These are phyloP conservation scores for Phalaenopsis hybrid DNA, from an alignment of 116 monocot genomes.

Conservation along the genomic window DNA sequence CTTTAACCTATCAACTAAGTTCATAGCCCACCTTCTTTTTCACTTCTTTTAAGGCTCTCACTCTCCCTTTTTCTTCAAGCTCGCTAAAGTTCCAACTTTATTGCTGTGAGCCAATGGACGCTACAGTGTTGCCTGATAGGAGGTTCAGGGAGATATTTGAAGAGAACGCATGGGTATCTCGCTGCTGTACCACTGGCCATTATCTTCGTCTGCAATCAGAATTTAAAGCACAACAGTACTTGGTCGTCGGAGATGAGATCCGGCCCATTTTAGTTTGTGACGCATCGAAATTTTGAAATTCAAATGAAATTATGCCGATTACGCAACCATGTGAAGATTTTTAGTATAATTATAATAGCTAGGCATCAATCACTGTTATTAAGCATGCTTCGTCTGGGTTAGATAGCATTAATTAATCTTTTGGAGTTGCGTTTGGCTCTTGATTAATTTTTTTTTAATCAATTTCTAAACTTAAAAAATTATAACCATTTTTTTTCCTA, in stretches of 20 bases:
- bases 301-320: too few relatives aligned
- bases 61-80: not conserved
- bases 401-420: too few relatives aligned
- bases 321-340: too few relatives aligned
- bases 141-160: not conserved
- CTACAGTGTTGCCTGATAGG: not conserved
- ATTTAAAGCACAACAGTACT: not conserved
- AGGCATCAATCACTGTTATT: too few relatives aligned
- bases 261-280: not conserved
- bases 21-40: not conserved
- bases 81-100: not conserved
- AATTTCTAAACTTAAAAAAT: too few relatives aligned
- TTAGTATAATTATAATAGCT: too few relatives aligned
- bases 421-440: too few relatives aligned
- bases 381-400: too few relatives aligned
- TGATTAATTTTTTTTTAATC: too few relatives aligned
- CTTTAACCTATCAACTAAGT: not conserved
- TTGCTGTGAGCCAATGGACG: not conserved
- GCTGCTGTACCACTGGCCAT: not conserved
- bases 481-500: too few relatives aligned
- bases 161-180: slow-evolving; percentile 1
- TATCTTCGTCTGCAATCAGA: slow-evolving; percentile 1
- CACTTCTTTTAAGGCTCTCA: slow-evolving; percentile 3
- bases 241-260: not conserved
- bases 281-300: too few relatives aligned